Evolutionary conservation across 1,284 basidiomycete genomes (phyloP).

Genomic region (Ceratobasidium theobromae): DNA sequence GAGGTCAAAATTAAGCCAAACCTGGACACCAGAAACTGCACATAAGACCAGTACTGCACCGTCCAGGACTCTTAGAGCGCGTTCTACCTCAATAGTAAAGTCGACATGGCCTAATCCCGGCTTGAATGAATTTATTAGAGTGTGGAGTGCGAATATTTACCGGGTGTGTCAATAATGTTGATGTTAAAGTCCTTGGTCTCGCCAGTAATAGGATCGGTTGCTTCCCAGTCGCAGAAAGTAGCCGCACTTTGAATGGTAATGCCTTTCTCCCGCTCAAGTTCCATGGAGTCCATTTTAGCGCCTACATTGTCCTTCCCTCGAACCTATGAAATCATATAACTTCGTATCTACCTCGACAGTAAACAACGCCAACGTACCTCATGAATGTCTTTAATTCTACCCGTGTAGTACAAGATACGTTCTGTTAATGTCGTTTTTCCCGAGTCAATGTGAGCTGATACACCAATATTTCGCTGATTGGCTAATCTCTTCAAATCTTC

Average conservation of each 20-base stretch:
- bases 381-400: constrained; percentile 93
- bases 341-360: neutral
- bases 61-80: constrained; percentile 93
- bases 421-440: constrained; percentile 99
- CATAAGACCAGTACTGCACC: constrained; percentile 96
- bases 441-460: constrained; percentile 93
- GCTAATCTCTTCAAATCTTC: constrained; percentile 56
- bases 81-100: constrained; percentile 99
- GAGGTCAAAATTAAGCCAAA: constrained; percentile 42
- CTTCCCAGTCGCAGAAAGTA: constrained; percentile 96
- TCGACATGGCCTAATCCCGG: constrained; percentile 83
- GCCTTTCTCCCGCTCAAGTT: constrained; percentile 97
- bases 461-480: constrained; percentile 79
- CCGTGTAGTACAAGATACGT: constrained; percentile 95
- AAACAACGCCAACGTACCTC: constrained; percentile 62
- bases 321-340: constrained; percentile 51
- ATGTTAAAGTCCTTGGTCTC: constrained; percentile 80
- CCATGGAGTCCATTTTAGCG: constrained; percentile 99
- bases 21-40: constrained; percentile 95
- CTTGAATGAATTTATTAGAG: constrained; percentile 22
- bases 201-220: constrained; percentile 62
- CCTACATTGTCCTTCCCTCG: constrained; percentile 94
- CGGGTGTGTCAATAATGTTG: constrained; percentile 99
- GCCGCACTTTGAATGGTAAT: constrained; percentile 99
- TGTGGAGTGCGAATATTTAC: constrained; percentile 46